Evolutionary conservation across 805 yeast species (phyloP), one percentile per base, ranked within the genome.

Genomic region (Hanseniaspora hatyaiensis): DNA sequence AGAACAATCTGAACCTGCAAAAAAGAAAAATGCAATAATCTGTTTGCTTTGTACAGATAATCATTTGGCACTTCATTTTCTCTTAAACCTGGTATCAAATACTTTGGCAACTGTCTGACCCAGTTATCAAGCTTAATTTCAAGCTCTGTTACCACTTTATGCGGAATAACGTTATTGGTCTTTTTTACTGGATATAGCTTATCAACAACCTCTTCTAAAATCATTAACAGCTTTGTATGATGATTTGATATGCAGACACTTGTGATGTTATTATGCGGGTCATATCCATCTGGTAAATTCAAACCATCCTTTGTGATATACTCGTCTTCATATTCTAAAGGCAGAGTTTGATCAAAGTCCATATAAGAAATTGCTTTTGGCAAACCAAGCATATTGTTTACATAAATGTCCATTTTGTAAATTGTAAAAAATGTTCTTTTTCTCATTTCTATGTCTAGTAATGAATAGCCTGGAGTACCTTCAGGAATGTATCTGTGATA

Each of bases 361-460:
- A 78, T 84, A 52, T 83, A 87, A 51, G 77, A 73, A 16, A 88
- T 75, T 1, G 70, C 64, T 53, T 89, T 70, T 0, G 96, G 96
- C 41, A 87, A 67, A 0, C 96, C 96, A 53, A 88, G 61, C 74
- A 87, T 79, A 3, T 95, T 83, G 61, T 86, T 85, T 50, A 87
- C 83, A 59, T 88, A 88, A 33, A 86, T 78, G 60, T 88, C 96
- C 83, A 87, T 75, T 60, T 88, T 87, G 62, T 83, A 81, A 51
- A 88, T 80, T 0, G 95, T 83, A 78, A 85, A 87, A 60, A 87
- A 87, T 24, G 87, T 66, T 52, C 96, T 71, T 60, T 86, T 88
- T 49, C 95, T 70, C 41, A 86, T 82, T 59, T 88, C 96, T 31
- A 80, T 70, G 59, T 82, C 94, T 43, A 88, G 80, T 0, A 88